Conservation (phyloP, 208 protist genomes). For the Leishmania lainsoni region DNA sequence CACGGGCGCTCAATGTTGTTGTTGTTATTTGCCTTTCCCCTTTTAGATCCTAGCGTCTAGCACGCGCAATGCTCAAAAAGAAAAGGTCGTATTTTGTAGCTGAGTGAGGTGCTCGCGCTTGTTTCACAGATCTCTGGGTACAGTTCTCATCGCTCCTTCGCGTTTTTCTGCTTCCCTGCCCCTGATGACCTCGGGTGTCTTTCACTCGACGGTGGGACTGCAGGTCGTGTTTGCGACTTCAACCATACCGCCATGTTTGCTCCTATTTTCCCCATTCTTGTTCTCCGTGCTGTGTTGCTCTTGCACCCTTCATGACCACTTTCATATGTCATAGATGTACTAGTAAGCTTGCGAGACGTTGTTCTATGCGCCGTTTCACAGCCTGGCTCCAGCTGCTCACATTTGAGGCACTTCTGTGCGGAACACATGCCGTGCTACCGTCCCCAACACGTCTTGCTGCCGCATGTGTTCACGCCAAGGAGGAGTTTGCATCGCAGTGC, state of each 20-base stretch:
- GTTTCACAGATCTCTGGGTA: not conserved
- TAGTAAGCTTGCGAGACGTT: not conserved
- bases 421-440: constrained; percentile 20
- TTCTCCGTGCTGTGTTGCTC: not conserved
- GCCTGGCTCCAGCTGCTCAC: constrained; percentile 38
- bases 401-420: constrained; percentile 69
- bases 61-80: not conserved
- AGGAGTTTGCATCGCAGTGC: constrained; percentile 24
- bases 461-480: constrained; percentile 9
- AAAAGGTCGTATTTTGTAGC: not conserved
- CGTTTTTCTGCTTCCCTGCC: not conserved
- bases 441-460: constrained; percentile 7
- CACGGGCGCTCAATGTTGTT: not conserved
- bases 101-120: not conserved
- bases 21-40: too few species aligned
- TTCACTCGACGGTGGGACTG: not conserved
- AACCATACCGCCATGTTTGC: not conserved
- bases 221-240: not conserved
- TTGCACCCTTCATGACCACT: not conserved
- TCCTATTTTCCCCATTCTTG: not conserved
- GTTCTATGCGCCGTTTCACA: constrained; percentile 36
- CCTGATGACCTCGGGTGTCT: not conserved
- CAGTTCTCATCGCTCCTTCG: not conserved
- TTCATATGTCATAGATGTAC: not conserved
- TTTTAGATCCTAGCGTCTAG: not conserved